phyloP scores from a whole-genome alignment of 139 green algal species.

The Pleodorina starrii region DNA sequence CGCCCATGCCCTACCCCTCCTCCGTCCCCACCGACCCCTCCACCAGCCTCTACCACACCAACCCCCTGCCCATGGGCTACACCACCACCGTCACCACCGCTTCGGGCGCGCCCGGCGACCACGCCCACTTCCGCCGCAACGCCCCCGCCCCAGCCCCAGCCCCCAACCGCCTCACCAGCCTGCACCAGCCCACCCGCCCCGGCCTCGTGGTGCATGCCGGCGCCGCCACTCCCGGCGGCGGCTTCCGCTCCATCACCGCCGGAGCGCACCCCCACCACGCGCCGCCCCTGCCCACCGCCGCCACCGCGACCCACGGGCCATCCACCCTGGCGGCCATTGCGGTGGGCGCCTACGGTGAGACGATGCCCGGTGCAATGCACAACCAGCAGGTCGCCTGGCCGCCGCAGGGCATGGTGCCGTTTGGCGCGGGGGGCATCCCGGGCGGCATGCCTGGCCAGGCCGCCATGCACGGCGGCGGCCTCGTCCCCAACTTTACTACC shows the following conservation, averaged over 20 bases:
- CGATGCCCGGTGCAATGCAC: no score
- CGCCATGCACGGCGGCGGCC: neutral
- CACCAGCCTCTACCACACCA: neutral
- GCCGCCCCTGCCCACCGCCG: neutral
- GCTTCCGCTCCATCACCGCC: slow-evolving; percentile 48
- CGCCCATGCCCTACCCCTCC: neutral
- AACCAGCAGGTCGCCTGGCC: neutral
- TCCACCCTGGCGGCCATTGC: slow-evolving; percentile 19
- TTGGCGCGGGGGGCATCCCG: neutral
- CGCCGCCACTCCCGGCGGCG: slow-evolving; percentile 2
- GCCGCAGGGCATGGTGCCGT: slow-evolving; percentile 7
- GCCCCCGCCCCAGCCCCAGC: neutral
- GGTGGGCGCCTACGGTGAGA: no score
- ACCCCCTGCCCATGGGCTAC: neutral
- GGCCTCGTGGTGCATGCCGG: neutral
- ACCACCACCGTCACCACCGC: neutral
- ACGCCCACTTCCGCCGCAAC: neutral
- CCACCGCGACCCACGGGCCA: neutral
- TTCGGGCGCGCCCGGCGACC: neutral
- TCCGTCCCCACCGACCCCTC: neutral
- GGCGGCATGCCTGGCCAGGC: neutral
- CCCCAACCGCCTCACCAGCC: slow-evolving; percentile 11
- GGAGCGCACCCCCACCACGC: slow-evolving; percentile 33
- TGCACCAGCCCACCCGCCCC: neutral
- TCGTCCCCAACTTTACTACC: neutral